These are phyloP conservation scores for Nicotiana rustica DNA, from an alignment of 305 asterid species.

Conservation along the genomic window DNA sequence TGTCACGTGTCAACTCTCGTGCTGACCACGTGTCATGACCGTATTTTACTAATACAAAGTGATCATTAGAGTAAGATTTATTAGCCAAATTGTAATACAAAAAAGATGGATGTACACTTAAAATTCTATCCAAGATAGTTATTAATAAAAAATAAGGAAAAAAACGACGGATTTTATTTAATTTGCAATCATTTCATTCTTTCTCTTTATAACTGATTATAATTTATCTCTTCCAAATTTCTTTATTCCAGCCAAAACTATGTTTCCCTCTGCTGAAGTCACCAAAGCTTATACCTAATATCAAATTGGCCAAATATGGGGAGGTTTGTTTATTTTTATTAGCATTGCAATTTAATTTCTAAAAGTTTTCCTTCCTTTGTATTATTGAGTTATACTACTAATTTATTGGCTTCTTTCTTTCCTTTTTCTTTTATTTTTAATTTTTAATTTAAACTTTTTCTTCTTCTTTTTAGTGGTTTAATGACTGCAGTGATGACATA, in stretches of 20 bases:
- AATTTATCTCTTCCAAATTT: background rate
- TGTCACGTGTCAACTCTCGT: too few species aligned
- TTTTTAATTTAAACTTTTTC: slow-evolving; percentile 1
- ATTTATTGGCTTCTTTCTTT: background rate
- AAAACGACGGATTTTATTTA: background rate
- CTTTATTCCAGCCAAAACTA: slow-evolving; percentile 62
- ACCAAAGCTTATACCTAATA: slow-evolving; percentile 48
- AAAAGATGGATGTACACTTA: background rate
- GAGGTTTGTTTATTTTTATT: slow-evolving; percentile 55
- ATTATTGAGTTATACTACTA: background rate
- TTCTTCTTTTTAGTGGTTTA: slow-evolving; percentile 70
- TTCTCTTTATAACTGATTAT: slow-evolving; percentile 14
- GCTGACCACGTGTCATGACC: too few species aligned
- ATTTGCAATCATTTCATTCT: background rate
- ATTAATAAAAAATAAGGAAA: background rate
- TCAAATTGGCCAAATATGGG: slow-evolving; percentile 76
- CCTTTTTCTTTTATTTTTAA: background rate
- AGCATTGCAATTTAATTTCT: background rate
- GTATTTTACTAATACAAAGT: too few species aligned
- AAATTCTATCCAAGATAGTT: background rate
- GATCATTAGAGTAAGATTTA: too few species aligned
- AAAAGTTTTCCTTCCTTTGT: background rate
- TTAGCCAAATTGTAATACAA: background rate
- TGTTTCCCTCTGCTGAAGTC: slow-evolving; percentile 70
- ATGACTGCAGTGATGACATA: slow-evolving; percentile 78